Conservation (phyloP, 73 alveolate genomes). For the Blepharisma stoltei region DNA sequence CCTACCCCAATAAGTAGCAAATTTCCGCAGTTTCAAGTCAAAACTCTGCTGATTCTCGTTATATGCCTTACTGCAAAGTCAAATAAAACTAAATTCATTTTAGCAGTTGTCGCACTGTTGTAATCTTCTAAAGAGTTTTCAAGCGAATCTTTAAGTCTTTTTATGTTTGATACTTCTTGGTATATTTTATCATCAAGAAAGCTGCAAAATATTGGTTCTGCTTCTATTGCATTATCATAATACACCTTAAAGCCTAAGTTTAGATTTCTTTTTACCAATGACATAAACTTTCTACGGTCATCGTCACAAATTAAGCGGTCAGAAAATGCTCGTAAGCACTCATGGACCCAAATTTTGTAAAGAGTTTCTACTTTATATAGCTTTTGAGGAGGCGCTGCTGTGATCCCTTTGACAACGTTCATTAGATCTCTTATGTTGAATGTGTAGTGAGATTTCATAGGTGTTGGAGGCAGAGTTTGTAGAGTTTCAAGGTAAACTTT, state of each 20-base stretch:
- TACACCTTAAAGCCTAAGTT: slow-evolving; percentile 40
- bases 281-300: slow-evolving; percentile 50
- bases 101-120: slow-evolving; percentile 32
- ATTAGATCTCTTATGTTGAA: slow-evolving; percentile 88
- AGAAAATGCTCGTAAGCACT: slow-evolving; percentile 82
- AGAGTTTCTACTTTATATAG: slow-evolving; percentile 56
- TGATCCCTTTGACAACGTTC: slow-evolving; percentile 85
- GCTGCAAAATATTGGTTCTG: slow-evolving; percentile 33
- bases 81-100: slow-evolving; percentile 91
- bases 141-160: slow-evolving; percentile 20
- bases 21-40: slow-evolving; percentile 89
- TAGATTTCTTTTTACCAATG: slow-evolving; percentile 43
- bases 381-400: slow-evolving; percentile 69
- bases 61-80: slow-evolving; percentile 92
- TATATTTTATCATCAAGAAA: slow-evolving; percentile 33
- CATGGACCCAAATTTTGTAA: slow-evolving; percentile 90
- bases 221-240: slow-evolving; percentile 6
- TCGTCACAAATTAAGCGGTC: slow-evolving; percentile 89
- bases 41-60: slow-evolving; percentile 85
- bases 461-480: slow-evolving; percentile 82
- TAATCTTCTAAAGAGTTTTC: slow-evolving; percentile 32
- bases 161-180: slow-evolving; percentile 30
- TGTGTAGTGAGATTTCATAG: slow-evolving; percentile 85
- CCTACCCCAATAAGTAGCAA: slow-evolving; percentile 90
- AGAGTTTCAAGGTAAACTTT: slow-evolving; percentile 73